These are phyloP conservation scores for Spongiforma sp. DNA, from an alignment of 1,284 basidiomycete genomes.

Conservation along the genomic window DNA sequence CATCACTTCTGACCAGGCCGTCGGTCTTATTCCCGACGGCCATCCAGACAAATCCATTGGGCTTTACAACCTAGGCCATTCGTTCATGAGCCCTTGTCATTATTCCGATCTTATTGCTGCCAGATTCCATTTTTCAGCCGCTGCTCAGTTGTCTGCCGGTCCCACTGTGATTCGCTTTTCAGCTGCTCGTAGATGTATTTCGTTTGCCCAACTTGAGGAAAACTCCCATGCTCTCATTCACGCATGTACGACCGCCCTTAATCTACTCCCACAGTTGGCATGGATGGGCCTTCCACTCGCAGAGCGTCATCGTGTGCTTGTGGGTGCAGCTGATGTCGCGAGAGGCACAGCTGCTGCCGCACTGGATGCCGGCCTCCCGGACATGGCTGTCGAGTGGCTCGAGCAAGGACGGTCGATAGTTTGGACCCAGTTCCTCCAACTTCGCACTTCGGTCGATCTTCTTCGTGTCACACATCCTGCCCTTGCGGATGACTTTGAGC, in stretches of 20 bases:
- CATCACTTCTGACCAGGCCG: no score
- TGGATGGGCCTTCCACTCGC: neutral
- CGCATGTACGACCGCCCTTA: neutral
- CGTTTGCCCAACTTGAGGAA: neutral
- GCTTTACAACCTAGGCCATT: no score
- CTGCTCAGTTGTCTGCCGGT: neutral
- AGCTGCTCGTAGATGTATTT: neutral
- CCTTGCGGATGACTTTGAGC: neutral
- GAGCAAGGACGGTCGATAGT: neutral
- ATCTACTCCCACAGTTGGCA: neutral
- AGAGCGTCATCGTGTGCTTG: neutral
- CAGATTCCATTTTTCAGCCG: neutral
- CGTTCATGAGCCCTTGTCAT: neutral
- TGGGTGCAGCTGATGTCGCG: neutral
- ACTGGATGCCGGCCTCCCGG: neutral
- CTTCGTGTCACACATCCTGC: neutral
- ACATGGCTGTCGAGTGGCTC: neutral
- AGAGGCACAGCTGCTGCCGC: neutral
- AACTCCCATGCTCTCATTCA: neutral
- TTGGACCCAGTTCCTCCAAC: neutral
- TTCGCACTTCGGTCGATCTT: neutral
- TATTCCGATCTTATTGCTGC: neutral
- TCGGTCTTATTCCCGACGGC: no score
- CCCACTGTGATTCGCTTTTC: neutral
- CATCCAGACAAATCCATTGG: no score